Evolutionary conservation across 495 filamentous ascomycete species (phyloP), one percentile per base, ranked within the genome.

Genomic region (Podospora comata): DNA sequence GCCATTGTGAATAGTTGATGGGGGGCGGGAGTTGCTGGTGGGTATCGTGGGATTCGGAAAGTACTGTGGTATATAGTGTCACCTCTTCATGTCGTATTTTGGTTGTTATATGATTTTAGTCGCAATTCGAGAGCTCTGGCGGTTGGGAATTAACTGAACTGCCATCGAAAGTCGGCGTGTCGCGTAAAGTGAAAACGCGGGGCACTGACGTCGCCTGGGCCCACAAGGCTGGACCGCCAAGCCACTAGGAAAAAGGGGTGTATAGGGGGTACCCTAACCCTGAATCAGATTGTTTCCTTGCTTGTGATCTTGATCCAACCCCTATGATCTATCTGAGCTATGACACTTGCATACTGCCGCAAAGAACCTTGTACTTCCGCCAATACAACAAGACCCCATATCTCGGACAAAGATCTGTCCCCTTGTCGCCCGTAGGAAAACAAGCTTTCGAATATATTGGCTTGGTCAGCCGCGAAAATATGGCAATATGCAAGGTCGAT

Each of bases 1-100:
- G 93, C 93, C 93, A 97, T 97, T 65, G 69, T 71, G 68, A 55
- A 20, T 20, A 6, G 18, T 58, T 48, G 2, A 48, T 32, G 30
- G 39, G 55, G 20, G 55, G n/a, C 23, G 54, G 15, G 9, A 16
- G n/a, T 26, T 58, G 18, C 11, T 58, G 55, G 39, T 16, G 2
- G 2, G 5, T 48, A 11, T 13, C 15, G 39, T 48, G 39, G 23
- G 1, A 23, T 48, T 48, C 2, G 39, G 39, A 13, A 48, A 3
- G 5, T 48, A 5, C 2, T 6, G 39, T 13, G 13, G 39, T 6
- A 48, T 48, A 48, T 48, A 6, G 15, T 18, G 39, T 48, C 39
- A 48, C 39, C 39, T 48, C 39, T 5, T 9, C 39, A 48, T 48
- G 39, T 48, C 39, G 39, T 16, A 16, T 48, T 48, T 48, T 48